These are phyloP conservation scores for Fagopyrum homotropicum DNA, from an alignment of 148 eudicot species.

Conservation along the genomic window DNA sequence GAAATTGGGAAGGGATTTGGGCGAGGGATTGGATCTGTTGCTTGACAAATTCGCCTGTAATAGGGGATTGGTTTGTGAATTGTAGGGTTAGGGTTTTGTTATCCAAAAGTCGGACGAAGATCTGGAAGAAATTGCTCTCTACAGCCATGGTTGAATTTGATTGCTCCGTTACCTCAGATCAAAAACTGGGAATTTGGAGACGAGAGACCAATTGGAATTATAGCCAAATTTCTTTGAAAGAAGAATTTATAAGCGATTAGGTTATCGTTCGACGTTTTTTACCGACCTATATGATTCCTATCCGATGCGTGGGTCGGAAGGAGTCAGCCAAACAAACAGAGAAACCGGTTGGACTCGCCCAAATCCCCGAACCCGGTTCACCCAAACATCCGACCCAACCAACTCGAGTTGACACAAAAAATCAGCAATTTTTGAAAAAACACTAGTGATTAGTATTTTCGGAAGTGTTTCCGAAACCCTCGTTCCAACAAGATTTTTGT, in stretches of 20 bases:
- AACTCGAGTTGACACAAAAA: too few species aligned
- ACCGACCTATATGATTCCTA: not conserved
- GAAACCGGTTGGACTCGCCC: not conserved
- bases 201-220: not conserved
- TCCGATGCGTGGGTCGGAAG: not conserved
- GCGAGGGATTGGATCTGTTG: constrained; percentile 44
- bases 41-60: constrained; percentile 30
- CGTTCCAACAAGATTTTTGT: too few species aligned
- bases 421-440: too few species aligned
- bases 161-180: not conserved
- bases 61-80: constrained; percentile 30
- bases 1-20: constrained; percentile 39
- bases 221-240: too few species aligned
- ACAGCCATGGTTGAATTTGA: constrained; percentile 21
- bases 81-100: constrained; percentile 55
- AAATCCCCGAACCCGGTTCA: not conserved
- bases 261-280: not conserved
- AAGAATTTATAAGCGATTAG: not conserved
- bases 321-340: not conserved
- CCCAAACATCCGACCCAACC: too few species aligned
- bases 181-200: not conserved
- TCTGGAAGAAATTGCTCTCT: constrained; percentile 27
- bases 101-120: constrained; percentile 42
- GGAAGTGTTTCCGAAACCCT: too few species aligned
- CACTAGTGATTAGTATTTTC: too few species aligned